Conservation (phyloP, 306 rosid genomes). For the Delonix regia region DNA sequence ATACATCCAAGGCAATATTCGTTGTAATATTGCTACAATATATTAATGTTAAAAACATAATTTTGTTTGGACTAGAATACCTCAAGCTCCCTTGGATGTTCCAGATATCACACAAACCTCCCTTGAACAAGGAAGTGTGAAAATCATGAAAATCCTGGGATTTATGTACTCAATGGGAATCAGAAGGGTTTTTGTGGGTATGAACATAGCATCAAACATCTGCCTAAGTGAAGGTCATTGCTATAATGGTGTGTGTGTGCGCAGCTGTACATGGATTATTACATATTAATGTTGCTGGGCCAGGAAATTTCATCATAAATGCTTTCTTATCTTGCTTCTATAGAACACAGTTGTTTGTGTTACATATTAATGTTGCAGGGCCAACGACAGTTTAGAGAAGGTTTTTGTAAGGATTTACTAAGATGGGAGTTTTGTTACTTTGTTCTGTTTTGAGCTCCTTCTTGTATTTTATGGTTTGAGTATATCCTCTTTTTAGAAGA, state of each 20-base stretch:
- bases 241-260: background rate
- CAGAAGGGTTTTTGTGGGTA: background rate
- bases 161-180: background rate
- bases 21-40: background rate
- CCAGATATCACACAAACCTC: background rate
- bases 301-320: background rate
- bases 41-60: background rate
- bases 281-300: too few relatives aligned
- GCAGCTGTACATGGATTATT: background rate
- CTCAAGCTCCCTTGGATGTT: background rate
- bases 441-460: background rate
- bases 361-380: background rate
- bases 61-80: conserved; percentile 2
- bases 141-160: background rate
- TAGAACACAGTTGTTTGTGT: background rate
- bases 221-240: background rate
- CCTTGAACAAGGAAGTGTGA: background rate
- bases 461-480: background rate
- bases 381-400: background rate
- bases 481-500: too few relatives aligned
- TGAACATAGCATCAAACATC: background rate
- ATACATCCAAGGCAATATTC: conserved; percentile 5
- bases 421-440: background rate
- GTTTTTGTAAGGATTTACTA: background rate
- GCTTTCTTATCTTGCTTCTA: conserved; percentile 24